Evolutionary conservation across 768 basidiomycete species (phyloP).

Genomic region (Pseudohyphozyma bogoriensis): DNA sequence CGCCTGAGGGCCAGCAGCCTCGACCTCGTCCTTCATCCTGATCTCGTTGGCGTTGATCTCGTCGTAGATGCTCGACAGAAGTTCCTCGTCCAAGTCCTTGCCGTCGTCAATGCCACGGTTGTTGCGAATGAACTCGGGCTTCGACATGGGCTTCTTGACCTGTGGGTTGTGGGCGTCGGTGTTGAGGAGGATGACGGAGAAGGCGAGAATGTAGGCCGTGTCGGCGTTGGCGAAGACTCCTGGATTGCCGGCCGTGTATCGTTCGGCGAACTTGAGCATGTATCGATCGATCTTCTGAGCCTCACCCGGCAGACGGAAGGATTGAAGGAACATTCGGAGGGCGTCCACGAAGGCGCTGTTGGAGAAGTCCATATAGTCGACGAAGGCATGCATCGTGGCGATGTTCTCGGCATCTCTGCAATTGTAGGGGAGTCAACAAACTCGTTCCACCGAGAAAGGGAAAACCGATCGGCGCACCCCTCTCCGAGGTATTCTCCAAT

Average conservation of each 20-base stretch:
- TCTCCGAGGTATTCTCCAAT: constrained; percentile 98
- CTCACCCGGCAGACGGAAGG: constrained; percentile 94
- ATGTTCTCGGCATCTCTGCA: constrained; percentile 76
- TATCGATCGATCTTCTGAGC: constrained; percentile 97
- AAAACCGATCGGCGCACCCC: constrained; percentile 50
- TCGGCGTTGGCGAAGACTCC: constrained; percentile 91
- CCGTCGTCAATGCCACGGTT: constrained; percentile 94
- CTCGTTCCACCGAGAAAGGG: neutral
- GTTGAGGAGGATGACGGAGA: constrained; percentile 90
- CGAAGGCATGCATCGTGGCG: constrained; percentile 93
- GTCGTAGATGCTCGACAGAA: constrained; percentile 68
- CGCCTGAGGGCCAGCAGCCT: constrained; percentile 37
- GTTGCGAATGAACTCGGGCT: constrained; percentile 80
- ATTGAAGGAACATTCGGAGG: constrained; percentile 76
- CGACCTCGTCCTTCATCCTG: constrained; percentile 95
- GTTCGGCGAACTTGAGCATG: constrained; percentile 97
- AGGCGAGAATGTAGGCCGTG: constrained; percentile 87
- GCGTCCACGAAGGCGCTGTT: constrained; percentile 77
- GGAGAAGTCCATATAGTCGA: constrained; percentile 80
- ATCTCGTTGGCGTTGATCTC: constrained; percentile 89
- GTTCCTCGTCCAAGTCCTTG: constrained; percentile 75
- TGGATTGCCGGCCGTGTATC: constrained; percentile 81
- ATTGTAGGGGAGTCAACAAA: neutral
- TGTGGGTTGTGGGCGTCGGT: constrained; percentile 95
- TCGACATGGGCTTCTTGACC: constrained; percentile 88